These are phyloP conservation scores for Aspergillus awamori DNA, from an alignment of 2,329 filamentous ascomycete species.

Conservation along the genomic window DNA sequence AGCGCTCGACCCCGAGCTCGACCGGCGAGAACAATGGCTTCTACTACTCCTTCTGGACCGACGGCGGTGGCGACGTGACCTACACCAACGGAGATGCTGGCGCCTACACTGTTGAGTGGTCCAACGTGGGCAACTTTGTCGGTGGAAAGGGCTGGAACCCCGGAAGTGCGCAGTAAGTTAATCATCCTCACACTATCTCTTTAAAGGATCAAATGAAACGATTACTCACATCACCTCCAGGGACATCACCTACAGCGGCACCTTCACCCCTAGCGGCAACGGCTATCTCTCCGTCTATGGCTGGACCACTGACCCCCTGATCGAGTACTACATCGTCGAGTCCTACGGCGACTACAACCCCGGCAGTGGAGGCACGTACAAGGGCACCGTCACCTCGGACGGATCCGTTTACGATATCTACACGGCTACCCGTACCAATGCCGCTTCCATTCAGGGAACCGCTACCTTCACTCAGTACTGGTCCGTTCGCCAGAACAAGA, in stretches of 20 bases:
- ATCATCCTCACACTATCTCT: neutral
- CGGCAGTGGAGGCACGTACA: conserved; percentile 28
- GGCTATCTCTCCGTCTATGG: conserved; percentile 44
- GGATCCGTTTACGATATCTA: conserved; percentile 44
- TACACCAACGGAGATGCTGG: conserved; percentile 52
- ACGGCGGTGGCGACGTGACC: conserved; percentile 46
- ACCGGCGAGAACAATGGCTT: conserved; percentile 47
- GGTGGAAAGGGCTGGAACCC: conserved; percentile 63
- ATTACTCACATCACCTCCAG: conserved; percentile 14
- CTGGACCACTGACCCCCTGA: conserved; percentile 42
- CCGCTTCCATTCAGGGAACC: conserved; percentile 45
- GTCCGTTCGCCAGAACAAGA: conserved; percentile 43
- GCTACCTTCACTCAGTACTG: conserved; percentile 49
- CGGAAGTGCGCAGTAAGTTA: conserved; percentile 52
- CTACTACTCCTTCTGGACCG: conserved; percentile 56
- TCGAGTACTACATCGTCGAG: conserved; percentile 46
- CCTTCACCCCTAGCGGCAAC: conserved; percentile 36
- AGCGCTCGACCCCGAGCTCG: conserved; percentile 28
- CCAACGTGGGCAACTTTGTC: conserved; percentile 56
- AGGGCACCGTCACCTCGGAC: conserved; percentile 42
- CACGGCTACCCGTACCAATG: conserved; percentile 40
- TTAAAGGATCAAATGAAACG: neutral
- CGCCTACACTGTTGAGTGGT: conserved; percentile 52
- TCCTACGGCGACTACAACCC: conserved; percentile 39
- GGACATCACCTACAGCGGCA: conserved; percentile 35